A percentile compares a stretch with the other conserved stretches of the same genome.
Conservation (phyloP, 2,329 filamentous ascomycete species). For the Aureobasidium sp. region DNA sequence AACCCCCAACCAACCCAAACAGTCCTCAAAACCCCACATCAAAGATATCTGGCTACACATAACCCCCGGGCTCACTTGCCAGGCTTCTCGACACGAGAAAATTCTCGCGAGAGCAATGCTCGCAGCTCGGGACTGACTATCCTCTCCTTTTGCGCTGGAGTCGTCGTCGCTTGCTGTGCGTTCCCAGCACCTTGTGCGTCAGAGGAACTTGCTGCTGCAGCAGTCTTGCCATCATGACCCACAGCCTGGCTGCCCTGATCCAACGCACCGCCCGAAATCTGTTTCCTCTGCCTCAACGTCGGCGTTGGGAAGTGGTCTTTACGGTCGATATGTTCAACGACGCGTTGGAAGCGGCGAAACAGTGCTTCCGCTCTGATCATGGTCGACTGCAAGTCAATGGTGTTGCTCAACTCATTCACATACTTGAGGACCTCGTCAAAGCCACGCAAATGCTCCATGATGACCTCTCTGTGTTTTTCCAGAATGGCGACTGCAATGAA, state of each 20-base stretch:
- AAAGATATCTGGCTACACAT: no score
- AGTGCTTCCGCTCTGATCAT: conserved; percentile 81
- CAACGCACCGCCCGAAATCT: conserved; percentile 17
- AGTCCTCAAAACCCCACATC: no score
- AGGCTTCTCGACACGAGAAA: conserved; percentile 42
- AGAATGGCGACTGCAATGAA: conserved; percentile 91
- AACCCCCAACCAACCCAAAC: no score
- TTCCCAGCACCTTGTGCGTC: neutral
- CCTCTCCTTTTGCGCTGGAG: conserved; percentile 32
- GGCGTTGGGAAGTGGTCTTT: conserved; percentile 70
- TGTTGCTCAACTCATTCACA: conserved; percentile 90
- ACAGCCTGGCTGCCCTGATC: neutral
- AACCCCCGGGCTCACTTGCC: conserved; percentile 4
- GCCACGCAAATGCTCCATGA: conserved; percentile 86
- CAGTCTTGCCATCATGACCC: neutral
- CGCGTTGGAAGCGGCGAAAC: conserved; percentile 78
- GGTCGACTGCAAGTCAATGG: conserved; percentile 81
- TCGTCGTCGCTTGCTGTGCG: neutral
- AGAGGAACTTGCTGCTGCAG: neutral
- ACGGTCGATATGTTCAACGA: conserved; percentile 86
- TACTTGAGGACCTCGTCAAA: conserved; percentile 99
- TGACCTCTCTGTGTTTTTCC: conserved; percentile 80
- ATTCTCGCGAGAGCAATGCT: conserved; percentile 51
- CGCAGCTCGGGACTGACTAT: conserved; percentile 58
- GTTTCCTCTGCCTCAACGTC: conserved; percentile 41